Evolutionary conservation across 1,139 yeast species (phyloP).

Genomic region (Geotrichum bryndzae): DNA sequence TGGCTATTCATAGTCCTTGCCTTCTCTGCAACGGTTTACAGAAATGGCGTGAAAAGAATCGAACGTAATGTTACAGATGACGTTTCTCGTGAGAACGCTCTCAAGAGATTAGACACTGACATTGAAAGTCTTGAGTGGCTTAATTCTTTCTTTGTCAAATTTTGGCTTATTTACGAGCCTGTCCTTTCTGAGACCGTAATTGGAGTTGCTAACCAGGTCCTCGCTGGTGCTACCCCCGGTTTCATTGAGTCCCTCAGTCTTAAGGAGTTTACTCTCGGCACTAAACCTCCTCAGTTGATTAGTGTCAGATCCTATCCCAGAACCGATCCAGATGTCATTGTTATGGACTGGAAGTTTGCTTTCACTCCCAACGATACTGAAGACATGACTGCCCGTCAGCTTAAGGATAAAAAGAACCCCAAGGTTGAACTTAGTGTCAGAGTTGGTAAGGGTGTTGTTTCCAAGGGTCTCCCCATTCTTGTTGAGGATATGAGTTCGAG

Average conservation of each 20-base stretch:
- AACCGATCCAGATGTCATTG: constrained; percentile 83
- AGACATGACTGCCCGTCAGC: constrained; percentile 77
- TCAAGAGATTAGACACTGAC: constrained; percentile 74
- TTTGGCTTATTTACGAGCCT: constrained; percentile 92
- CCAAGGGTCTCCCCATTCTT: constrained; percentile 39
- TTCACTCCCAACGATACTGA: constrained; percentile 82
- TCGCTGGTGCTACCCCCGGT: constrained; percentile 70
- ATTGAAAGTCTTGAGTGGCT: constrained; percentile 94
- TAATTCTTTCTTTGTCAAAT: constrained; percentile 77
- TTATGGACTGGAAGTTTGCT: constrained; percentile 88
- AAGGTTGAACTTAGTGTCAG: constrained; percentile 45
- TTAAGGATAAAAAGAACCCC: constrained; percentile 78
- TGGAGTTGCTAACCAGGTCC: constrained; percentile 74
- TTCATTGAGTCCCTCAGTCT: constrained; percentile 78
- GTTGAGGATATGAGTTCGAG: constrained; percentile 51
- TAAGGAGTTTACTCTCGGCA: constrained; percentile 83
- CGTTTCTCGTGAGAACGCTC: constrained; percentile 78
- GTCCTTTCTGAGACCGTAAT: constrained; percentile 78
- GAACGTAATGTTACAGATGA: constrained; percentile 68
- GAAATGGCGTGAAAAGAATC: constrained; percentile 76
- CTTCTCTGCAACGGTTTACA: constrained; percentile 58
- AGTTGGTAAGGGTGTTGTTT: constrained; percentile 40
- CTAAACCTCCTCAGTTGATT: constrained; percentile 91
- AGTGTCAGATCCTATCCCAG: constrained; percentile 80
- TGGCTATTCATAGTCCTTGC: constrained; percentile 70